phyloP scores from a whole-genome alignment of 2,329 filamentous ascomycete species.

The Saccharata proteae region DNA sequence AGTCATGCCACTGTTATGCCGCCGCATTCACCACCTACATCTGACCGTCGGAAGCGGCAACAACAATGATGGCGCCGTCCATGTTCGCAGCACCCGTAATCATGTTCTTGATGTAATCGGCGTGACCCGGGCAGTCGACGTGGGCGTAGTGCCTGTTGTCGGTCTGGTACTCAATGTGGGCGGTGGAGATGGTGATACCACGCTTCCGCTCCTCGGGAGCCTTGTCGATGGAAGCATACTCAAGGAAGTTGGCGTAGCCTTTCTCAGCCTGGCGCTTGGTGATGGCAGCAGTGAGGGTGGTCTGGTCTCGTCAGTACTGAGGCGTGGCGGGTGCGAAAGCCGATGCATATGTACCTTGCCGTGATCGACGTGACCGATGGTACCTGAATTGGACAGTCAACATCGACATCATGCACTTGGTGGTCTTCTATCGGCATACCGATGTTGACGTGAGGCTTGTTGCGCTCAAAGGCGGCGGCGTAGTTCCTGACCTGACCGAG shows the following conservation, averaged over 20 bases:
- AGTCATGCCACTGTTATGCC: conserved; percentile 3
- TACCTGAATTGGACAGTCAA: conserved; percentile 47
- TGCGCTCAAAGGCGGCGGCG: conserved; percentile 63
- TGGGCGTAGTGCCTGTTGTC: conserved; percentile 94
- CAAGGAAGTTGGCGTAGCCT: conserved; percentile 85
- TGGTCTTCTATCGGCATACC: conserved; percentile 49
- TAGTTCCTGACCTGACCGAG: conserved; percentile 53
- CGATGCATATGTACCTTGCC: conserved; percentile 60
- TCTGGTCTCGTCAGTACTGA: conserved; percentile 43
- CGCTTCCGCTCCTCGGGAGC: conserved; percentile 98
- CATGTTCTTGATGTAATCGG: conserved; percentile 99
- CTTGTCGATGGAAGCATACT: conserved; percentile 98
- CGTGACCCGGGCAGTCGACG: conserved; percentile 99
- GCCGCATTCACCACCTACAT: conserved; percentile 49
- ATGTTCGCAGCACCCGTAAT: conserved; percentile 99
- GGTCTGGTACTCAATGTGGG: conserved; percentile 97
- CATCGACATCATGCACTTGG: conserved; percentile 9
- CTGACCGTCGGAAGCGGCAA: conserved; percentile 95
- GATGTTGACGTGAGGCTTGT: conserved; percentile 97
- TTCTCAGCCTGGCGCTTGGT: conserved; percentile 96
- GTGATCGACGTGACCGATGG: conserved; percentile 99
- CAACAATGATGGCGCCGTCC: conserved; percentile 98
- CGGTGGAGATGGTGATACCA: conserved; percentile 98
- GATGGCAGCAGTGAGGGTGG: conserved; percentile 94
- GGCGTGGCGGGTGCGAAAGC: conserved; percentile 10